Base-by-base conservation (phyloP, 441 rosid genomes). In the Aleurites moluccanus region DNA sequence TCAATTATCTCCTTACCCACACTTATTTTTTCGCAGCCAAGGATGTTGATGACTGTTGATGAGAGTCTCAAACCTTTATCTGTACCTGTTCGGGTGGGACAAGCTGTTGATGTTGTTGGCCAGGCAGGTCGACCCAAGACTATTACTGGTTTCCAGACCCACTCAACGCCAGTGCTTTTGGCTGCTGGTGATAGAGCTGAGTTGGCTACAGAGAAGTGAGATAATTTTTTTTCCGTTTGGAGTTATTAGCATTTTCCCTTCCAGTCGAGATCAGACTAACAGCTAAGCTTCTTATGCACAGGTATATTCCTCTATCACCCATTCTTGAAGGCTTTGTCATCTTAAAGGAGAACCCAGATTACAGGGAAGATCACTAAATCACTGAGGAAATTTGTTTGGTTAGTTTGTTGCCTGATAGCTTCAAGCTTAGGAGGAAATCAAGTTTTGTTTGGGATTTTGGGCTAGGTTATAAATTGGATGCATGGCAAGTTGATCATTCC, bases 111-210 rank as follows among this genome's bases (percentile, higher is more conserved):
- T 79, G 97, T 93, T 63, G 99, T 95, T 4, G 97, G 97, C 16
- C 97, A 91, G 84, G 95, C 97, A 23, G 99, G 99, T 40, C 91
- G 95, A 56, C 99, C 98, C 18, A 93, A 91, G 83, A 91, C 97
- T 20, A 92, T 93, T 18, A 96, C 96, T 11, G 96, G 98, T 74
- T 96, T 96, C 85, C 97, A 93, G 84, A 96, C 97, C 13, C 96
- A 96, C 81, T 88, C 97, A 2, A 90, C 98, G 20, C 99, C 96
- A 0, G 97, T 96, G 73, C 97, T 96, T 71, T 85, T 96, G n/a
- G 97, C 98, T 64, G 97, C 93, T 53, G 97, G 99, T 14, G 97
- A 96, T 75, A 86, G 96, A 80, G 98, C 98, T 6, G 98, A 96
- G 64, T 84, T 96, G 63, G 99, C 98, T 2, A 93, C 99, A 0